phyloP scores from a whole-genome alignment of 1,284 basidiomycete genomes.

The Tranzscheliella williamsii region DNA sequence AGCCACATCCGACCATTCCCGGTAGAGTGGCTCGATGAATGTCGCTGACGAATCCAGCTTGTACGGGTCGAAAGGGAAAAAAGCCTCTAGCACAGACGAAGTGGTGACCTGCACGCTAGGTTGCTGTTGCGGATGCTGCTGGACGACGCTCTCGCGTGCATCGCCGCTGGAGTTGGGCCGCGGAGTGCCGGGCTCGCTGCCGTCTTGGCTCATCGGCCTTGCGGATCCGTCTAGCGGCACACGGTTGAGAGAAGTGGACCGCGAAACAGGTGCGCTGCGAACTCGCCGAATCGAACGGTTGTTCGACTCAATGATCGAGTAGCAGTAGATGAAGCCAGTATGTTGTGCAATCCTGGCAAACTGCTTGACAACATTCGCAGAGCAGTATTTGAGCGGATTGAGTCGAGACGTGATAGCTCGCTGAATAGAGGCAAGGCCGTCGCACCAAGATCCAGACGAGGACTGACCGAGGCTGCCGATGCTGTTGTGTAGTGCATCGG shows the following conservation, averaged over 20 bases:
- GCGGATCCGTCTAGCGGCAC: slow-evolving; percentile 10
- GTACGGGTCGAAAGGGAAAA: slow-evolving; percentile 99
- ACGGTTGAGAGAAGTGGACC: slow-evolving; percentile 21
- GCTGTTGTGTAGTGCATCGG: slow-evolving; percentile 24
- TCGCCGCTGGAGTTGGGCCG: slow-evolving; percentile 4
- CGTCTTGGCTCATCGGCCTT: slow-evolving; percentile 27
- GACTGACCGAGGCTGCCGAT: slow-evolving; percentile 27
- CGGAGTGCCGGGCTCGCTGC: slow-evolving; percentile 19
- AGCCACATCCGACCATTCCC: slow-evolving; percentile 66
- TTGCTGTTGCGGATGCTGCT: slow-evolving; percentile 1
- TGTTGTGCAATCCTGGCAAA: slow-evolving; percentile 92
- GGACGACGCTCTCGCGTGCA: neutral
- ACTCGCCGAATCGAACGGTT: slow-evolving; percentile 29
- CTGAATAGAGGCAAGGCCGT: slow-evolving; percentile 77
- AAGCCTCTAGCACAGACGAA: slow-evolving; percentile 73
- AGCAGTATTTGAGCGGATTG: slow-evolving; percentile 78
- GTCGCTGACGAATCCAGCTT: slow-evolving; percentile 70
- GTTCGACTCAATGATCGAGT: slow-evolving; percentile 87
- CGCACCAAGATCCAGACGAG: slow-evolving; percentile 70
- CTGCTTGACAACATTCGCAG: slow-evolving; percentile 84
- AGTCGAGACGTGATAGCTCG: slow-evolving; percentile 78
- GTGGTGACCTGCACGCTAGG: slow-evolving; percentile 17
- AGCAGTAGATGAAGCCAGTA: slow-evolving; percentile 92
- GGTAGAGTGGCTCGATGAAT: slow-evolving; percentile 65
- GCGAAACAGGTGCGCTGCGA: slow-evolving; percentile 16